Base-by-base conservation (phyloP, 345 rosid species). In the Ricinus communis region DNA sequence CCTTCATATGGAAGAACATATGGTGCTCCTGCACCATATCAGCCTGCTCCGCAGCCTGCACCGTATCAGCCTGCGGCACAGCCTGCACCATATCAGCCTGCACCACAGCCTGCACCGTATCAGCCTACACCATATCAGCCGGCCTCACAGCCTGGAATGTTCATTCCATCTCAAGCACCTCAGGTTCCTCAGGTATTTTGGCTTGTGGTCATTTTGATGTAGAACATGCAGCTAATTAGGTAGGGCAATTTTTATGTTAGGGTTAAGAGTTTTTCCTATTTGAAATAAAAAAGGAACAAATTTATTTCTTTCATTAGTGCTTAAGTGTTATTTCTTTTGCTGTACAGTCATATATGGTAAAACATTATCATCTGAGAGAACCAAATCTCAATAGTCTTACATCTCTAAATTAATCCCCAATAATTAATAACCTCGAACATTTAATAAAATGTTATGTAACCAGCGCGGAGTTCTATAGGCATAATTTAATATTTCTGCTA, bases 141-240 rank as follows among this genome's bases (percentile, higher is more conserved):
- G 2, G 0, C 47, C 65, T n/a, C 56, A 24, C 70, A 65, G 50
- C 65, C 65, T 60, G 65, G 65, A 65, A 87, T 88, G 86, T 88
- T 82, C 80, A 79, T 93, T 84, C 97, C 92, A 73, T 82, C 88
- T n/a, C 89, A 74, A 66, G 74, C 87, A 58, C 83, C 87, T 80
- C 89, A 81, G 74, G 79, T 74, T 61, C 74, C 81, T 14, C 91
- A 84, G 96, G 97, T 96, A 84, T 68, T 56, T 62, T 72, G 36
- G n/a, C 21, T 40, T 55, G 5, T 60, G 62, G 31, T 62, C 12
- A 14, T 33, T 52, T 53, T 68, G 49, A 54, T 68, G 62, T 51
- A 38, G 5, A 55, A n/a, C n/a, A 28, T 45, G 21, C 38, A 19
- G 9, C 50, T 56, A 47, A 46, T 57, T 24, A 21, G 5, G 1